Percentiles rank a stretch among this genome's conserved stretches.
These are phyloP conservation scores for Letharia columbiana DNA, from an alignment of 495 filamentous ascomycete genomes.

Conservation along the genomic window DNA sequence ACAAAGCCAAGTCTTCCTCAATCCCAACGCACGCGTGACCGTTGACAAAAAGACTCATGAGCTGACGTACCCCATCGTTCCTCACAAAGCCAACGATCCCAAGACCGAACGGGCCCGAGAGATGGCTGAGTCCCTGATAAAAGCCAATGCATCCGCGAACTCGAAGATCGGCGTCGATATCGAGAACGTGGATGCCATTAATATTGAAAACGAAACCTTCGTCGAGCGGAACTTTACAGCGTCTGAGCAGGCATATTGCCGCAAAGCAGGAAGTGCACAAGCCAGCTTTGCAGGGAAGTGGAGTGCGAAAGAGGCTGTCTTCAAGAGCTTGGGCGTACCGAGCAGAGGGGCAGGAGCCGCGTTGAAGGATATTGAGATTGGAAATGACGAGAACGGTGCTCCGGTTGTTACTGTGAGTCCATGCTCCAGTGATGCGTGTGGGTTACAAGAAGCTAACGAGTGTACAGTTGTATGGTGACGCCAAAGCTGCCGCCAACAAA, in stretches of 20 bases:
- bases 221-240: conserved; percentile 89
- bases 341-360: conserved; percentile 81
- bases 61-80: conserved; percentile 60
- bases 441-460: conserved; percentile 32
- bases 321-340: conserved; percentile 89
- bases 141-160: conserved; percentile 58
- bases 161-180: conserved; percentile 90
- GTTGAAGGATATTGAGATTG: conserved; percentile 91
- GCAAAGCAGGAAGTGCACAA: conserved; percentile 63
- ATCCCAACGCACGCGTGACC: conserved; percentile 83
- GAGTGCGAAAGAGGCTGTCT: conserved; percentile 97
- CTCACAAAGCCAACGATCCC: conserved; percentile 46
- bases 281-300: conserved; percentile 87
- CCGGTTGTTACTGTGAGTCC: conserved; percentile 74
- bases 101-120: conserved; percentile 54
- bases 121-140: conserved; percentile 71
- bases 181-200: conserved; percentile 73
- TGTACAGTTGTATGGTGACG: conserved; percentile 71
- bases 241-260: conserved; percentile 76
- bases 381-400: conserved; percentile 66
- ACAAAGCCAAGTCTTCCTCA: conserved; percentile 78
- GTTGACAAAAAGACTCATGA: conserved; percentile 74
- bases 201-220: conserved; percentile 89
- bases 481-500: conserved; percentile 67
- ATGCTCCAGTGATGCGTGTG: conserved; percentile 3